Base-by-base conservation (phyloP, 202 grass and related monocot species). In the Eragrostis tef region DNA sequence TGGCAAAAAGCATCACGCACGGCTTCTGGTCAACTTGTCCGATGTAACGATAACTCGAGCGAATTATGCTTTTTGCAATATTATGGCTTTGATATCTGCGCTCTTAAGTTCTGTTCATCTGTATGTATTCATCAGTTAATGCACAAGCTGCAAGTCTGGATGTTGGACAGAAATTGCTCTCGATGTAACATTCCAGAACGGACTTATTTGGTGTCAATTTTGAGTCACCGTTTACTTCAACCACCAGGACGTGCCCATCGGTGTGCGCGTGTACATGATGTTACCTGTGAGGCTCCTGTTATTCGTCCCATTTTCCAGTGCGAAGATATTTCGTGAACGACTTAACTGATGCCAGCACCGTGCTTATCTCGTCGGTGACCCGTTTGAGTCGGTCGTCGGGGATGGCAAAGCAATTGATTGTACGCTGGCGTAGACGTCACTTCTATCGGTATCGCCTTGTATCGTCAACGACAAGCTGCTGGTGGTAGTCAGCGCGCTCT, bases 391-490 rank as follows among this genome's bases (percentile, higher is more conserved):
- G 9, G 61, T 41, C 41, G 6, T 2, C 4, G n/a, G 4, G 50
- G n/a, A 24, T 4, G 2, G 24, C 71, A 69, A 34, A 17, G 19
- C 20, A 27, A 70, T 49, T 70, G 70, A 77, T 39, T 39, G 34
- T 39, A 71, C 21, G 25, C 4, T 51, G 65, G 12, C 19, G 53
- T 3, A 34, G 12, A 39, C 64, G 48, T 73, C 68, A 11, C 16
- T 16, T 49, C 14, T 15, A 16, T 69, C 64, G 6, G 15, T n/a
- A 19, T 25, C 24, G n/a, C 34, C 56, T 7, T 19, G 73, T 48
- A 9, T 62, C 73, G 47, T 87, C 73, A 15, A 42, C 9, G 3
- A 73, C 39, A 67, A 83, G 85, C 85, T 47, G 74, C 67, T 73
- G 17, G 4, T 34, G 15, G 54, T 2, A 3, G 47, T 78, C 79